These are phyloP conservation scores for Cyclotella baltica DNA, from an alignment of 108 stramenopile species.

Conservation along the genomic window DNA sequence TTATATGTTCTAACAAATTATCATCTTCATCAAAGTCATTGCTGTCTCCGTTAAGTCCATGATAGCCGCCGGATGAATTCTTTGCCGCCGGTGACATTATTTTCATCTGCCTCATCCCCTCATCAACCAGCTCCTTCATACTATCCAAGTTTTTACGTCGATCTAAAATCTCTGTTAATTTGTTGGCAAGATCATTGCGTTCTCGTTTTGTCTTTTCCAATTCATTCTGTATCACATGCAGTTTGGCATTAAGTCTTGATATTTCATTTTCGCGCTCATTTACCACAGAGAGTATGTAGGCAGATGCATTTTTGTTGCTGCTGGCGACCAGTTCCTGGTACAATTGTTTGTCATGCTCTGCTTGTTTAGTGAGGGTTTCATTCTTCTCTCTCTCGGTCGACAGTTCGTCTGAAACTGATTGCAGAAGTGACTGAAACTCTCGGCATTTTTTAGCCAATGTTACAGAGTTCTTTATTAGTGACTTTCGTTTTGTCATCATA, in stretches of 20 bases:
- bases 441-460: constrained; percentile 48
- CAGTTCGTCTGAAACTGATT: constrained; percentile 10
- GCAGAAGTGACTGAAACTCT: constrained; percentile 27
- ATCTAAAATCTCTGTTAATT: constrained; percentile 29
- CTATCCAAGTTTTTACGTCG: constrained; percentile 38
- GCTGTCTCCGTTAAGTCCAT: background rate
- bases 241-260: constrained; percentile 21
- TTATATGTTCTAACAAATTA: constrained; percentile 31
- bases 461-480: constrained; percentile 39
- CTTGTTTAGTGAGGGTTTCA: constrained; percentile 17
- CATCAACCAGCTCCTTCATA: constrained; percentile 36
- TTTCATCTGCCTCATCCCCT: constrained; percentile 22
- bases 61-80: background rate
- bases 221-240: constrained; percentile 15
- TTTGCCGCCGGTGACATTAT: background rate
- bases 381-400: constrained; percentile 38
- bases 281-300: constrained; percentile 42
- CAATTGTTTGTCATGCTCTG: constrained; percentile 26
- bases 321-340: constrained; percentile 29
- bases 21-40: constrained; percentile 28
- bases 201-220: constrained; percentile 14
- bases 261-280: constrained; percentile 43
- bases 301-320: constrained; percentile 41
- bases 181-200: constrained; percentile 18
- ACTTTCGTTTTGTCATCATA: constrained; percentile 15